Evolutionary conservation across 2,329 filamentous ascomycete species (phyloP), one percentile per base, ranked within the genome.

Genomic region (Sphaerostilbella broomeana): DNA sequence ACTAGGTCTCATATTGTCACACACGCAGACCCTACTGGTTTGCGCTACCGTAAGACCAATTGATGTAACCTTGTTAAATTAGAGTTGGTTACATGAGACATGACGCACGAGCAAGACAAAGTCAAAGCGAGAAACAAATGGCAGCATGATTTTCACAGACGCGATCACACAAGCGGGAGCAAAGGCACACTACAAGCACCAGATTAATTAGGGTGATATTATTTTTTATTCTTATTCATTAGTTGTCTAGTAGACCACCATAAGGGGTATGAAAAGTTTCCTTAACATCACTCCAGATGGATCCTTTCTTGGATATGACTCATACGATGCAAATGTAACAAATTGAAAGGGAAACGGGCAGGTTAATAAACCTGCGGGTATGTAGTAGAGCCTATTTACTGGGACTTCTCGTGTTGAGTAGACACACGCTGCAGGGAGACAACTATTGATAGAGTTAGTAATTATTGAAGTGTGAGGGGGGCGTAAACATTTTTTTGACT

Each of bases 401-500:
- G 72, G 52, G 79, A 84, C 75, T 89, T 90, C 73, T 94, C 86
- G 72, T 94, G 87, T 69, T 92, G 85, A 46, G 84, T 92, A 40
- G 86, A 90, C 51, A 92, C 85, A 66, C 87, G 84, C 72, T 94
- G 86, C 62, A 94, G 75, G 45, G 84, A 88, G 59, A 94, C 85
- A 62, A 92, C 85, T 87, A 55, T 47, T 44, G 59, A 53, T 5
- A 1, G 52, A 75, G 61, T 83, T 76, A 83, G 75, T 52, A 37
- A 17, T 12, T 29, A 15, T n/a, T n/a, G n/a, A n/a, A n/a, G n/a
- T n/a, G n/a, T n/a, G n/a, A n/a, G n/a, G n/a, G n/a, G n/a, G n/a
- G n/a, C n/a, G n/a, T n/a, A n/a, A n/a, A n/a, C n/a, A n/a, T n/a
- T n/a, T n/a, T n/a, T n/a, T n/a, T n/a, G 46, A 73, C 81, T 76